Percentiles rank a stretch among this genome's conserved stretches.
These are phyloP conservation scores for Ustilago cynodontis DNA, from an alignment of 1,284 basidiomycete species.

Conservation along the genomic window DNA sequence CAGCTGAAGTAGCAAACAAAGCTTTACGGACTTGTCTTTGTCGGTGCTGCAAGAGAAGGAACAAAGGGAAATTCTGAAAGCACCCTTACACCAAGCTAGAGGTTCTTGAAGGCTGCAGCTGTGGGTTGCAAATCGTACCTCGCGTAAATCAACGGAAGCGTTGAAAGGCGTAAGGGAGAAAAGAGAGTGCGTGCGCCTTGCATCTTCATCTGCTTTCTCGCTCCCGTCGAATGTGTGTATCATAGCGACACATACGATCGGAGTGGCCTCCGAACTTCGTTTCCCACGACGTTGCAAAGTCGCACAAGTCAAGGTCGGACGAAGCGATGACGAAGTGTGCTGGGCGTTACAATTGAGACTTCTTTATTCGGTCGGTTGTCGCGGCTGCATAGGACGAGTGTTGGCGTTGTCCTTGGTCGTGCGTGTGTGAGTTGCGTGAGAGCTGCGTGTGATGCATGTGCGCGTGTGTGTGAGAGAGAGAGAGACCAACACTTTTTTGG, in stretches of 20 bases:
- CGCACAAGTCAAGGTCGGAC: background rate
- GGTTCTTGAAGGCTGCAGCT: too few relatives aligned
- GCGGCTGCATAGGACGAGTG: slow-evolving; percentile 17
- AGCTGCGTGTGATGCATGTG: slow-evolving; percentile 6
- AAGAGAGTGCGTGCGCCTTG: slow-evolving; percentile 5
- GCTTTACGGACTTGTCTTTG: background rate
- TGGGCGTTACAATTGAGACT: background rate
- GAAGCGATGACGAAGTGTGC: background rate
- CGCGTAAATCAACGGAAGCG: background rate
- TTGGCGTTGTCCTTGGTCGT: background rate
- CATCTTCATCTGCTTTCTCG: background rate
- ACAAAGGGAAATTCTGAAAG: background rate
- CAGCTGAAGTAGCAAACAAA: background rate
- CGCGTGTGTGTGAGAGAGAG: background rate
- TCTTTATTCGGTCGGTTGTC: slow-evolving; percentile 2
- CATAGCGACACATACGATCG: background rate
- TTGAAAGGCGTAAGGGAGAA: background rate
- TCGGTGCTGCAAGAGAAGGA: slow-evolving; percentile 10
- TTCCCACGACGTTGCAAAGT: background rate
- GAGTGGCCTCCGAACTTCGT: background rate
- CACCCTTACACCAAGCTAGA: background rate
- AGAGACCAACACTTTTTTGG: slow-evolving; percentile 21
- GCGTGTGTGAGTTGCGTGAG: slow-evolving; percentile 5
- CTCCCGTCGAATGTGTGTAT: background rate
- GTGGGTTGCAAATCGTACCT: background rate